Conservation (phyloP, 306 rosid genomes). For the Notholithocarpus densiflorus region DNA sequence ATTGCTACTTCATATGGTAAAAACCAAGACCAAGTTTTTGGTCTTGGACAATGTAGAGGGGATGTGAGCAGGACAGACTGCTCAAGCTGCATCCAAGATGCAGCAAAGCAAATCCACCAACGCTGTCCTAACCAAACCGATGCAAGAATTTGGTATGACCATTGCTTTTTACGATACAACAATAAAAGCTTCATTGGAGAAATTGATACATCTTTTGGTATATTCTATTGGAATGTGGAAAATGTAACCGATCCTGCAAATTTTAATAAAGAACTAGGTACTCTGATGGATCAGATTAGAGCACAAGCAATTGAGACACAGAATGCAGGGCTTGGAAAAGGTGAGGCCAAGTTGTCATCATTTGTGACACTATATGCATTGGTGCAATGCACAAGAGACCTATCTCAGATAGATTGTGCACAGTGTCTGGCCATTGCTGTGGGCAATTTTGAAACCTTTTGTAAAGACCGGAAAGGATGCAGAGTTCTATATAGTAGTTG, state of each 20-base stretch:
- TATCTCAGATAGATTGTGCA: conserved; percentile 44
- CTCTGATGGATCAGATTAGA: conserved; percentile 34
- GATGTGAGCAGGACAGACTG: conserved; percentile 58
- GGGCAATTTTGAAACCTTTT: conserved; percentile 33
- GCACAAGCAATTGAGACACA: conserved; percentile 33
- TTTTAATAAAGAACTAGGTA: conserved; percentile 45
- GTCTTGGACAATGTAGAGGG: conserved; percentile 63
- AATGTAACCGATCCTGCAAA: conserved; percentile 53
- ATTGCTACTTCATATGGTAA: conserved; percentile 34
- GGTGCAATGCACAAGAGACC: conserved; percentile 70
- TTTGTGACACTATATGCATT: conserved; percentile 56
- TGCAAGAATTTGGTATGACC: conserved; percentile 67
- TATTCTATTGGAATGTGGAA: conserved; percentile 41
- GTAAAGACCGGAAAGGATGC: conserved; percentile 48
- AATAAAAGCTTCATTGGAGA: conserved; percentile 41
- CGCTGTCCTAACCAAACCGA: conserved; percentile 51
- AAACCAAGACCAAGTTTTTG: conserved; percentile 42
- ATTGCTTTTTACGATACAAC: conserved; percentile 49
- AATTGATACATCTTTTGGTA: conserved; percentile 53
- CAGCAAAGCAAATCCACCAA: conserved; percentile 43
- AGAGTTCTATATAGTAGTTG: conserved; percentile 59
- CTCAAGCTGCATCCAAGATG: conserved; percentile 49
- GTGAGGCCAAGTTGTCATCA: conserved; percentile 36
- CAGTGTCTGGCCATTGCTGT: conserved; percentile 69
- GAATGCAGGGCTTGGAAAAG: conserved; percentile 60